Evolutionary conservation across 2,329 filamentous ascomycete species (phyloP).

Genomic region (Fusarium miscanthi): DNA sequence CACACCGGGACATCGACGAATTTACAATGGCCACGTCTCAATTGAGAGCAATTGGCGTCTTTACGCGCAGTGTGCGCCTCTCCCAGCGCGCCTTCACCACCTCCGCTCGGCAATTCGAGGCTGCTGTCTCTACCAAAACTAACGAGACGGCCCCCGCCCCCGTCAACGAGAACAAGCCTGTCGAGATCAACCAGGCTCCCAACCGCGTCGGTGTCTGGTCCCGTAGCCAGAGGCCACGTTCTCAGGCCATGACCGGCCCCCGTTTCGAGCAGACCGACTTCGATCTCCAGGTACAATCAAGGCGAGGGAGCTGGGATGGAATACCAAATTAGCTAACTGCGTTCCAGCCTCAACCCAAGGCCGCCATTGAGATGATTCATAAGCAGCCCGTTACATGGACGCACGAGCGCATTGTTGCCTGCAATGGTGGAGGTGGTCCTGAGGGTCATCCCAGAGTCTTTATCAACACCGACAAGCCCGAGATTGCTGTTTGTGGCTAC

Average conservation of each 20-base stretch:
- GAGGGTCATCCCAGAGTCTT: slow-evolving; percentile 92
- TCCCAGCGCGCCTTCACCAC: slow-evolving; percentile 61
- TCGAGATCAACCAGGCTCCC: slow-evolving; percentile 79
- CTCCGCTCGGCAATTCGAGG: slow-evolving; percentile 60
- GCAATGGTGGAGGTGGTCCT: slow-evolving; percentile 92
- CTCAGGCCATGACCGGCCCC: slow-evolving; percentile 89
- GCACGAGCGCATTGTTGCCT: slow-evolving; percentile 82
- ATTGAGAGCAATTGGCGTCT: slow-evolving; percentile 58
- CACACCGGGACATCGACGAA: slow-evolving; percentile 43
- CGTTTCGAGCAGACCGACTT: slow-evolving; percentile 98
- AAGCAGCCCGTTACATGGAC: slow-evolving; percentile 95
- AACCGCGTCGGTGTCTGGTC: slow-evolving; percentile 88
- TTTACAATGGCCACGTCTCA: slow-evolving; percentile 56
- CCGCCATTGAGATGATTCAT: slow-evolving; percentile 96
- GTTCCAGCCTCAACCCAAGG: slow-evolving; percentile 82
- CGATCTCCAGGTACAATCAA: slow-evolving; percentile 79
- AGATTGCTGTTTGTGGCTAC: slow-evolving; percentile 91
- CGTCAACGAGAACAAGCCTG: slow-evolving; percentile 55
- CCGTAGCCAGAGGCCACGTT: slow-evolving; percentile 82
- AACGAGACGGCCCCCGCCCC: slow-evolving; percentile 57
- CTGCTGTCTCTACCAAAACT: slow-evolving; percentile 54
- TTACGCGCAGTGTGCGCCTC: slow-evolving; percentile 58
- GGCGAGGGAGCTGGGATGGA: slow-evolving; percentile 3
- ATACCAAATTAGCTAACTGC: slow-evolving; percentile 34
- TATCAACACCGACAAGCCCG: slow-evolving; percentile 97